Evolutionary conservation across 2,329 filamentous ascomycete genomes (phyloP), one percentile per base, ranked within the genome.

Genomic region (Aureobasidium melanogenum): DNA sequence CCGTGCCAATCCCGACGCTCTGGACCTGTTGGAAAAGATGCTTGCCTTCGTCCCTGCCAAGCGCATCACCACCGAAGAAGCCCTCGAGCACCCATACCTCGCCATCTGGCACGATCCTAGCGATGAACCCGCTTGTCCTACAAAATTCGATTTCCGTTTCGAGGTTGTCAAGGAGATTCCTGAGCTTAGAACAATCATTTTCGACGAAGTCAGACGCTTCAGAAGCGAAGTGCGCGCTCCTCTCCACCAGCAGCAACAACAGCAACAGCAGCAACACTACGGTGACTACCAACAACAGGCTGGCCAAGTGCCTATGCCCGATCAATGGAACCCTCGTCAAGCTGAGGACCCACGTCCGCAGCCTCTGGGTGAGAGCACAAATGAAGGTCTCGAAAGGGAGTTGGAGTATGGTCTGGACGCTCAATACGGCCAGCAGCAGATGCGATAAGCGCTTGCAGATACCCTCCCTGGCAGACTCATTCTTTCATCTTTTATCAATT

Each of bases 81-180:
- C 94, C 19, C 86, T 99, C 62, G 92, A 97, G 79, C 94, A 99
- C 80, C 88, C 88, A 36, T 99, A 99, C 77, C 83, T 99, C 61
- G 85, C 93, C 71, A 97, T 99, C 78, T 97, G 94, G 94, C 94
- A 99, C 79, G 94, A 99, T 69, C 89, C 92, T 57, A 92, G 89
- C 4, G 94, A 99, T 76, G 94, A 99, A 79, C 94, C 94, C 22
- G 84, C 87, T 66, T 97, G 93, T 79, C 92, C 92, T 0, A 89
- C 88, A 17, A 92, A 91, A 19, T 99, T 99, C 77, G 92, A 99
- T 80, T 99, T 99, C 79, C 88, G 93, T 73, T 99, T 99, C 71
- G 94, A 99, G 75, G 87, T 96, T n/a, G 85, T 97, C 41, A 93
- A 99, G 58, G 94, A 97, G 47, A 91, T 99, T 22, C 83, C 81